Conservation (phyloP, 2,329 filamentous ascomycete species). For the Colletotrichum lindemuthianum region DNA sequence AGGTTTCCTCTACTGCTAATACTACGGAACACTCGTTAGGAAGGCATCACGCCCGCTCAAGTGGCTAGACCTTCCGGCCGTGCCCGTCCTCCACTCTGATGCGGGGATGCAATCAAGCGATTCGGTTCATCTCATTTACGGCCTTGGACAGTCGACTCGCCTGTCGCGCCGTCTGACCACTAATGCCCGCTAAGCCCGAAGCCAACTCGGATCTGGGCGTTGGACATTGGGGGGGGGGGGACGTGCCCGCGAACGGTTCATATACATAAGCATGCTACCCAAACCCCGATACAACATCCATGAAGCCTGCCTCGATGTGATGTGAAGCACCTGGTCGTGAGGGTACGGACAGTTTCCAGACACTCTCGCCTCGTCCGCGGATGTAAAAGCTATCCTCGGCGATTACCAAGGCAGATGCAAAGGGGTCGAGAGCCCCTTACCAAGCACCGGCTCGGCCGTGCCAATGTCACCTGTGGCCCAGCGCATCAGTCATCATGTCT, state of each 20-base stretch:
- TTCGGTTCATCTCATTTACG: constrained; percentile 33
- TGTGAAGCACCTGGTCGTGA: constrained; percentile 13
- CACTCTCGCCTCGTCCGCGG: background rate
- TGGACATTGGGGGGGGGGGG: constrained; percentile 12
- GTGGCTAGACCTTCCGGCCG: constrained; percentile 1
- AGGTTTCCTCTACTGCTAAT: constrained; percentile 11
- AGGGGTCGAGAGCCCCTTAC: constrained; percentile 69
- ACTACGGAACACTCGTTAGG: too few species aligned
- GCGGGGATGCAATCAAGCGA: constrained; percentile 29
- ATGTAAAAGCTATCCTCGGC: constrained; percentile 6
- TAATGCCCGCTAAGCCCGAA: constrained; percentile 20
- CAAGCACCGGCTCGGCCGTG: constrained; percentile 72
- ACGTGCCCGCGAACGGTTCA: constrained; percentile 7
- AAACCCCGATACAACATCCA: constrained; percentile 23
- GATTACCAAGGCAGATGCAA: constrained; percentile 73
- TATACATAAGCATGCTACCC: background rate
- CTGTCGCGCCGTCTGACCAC: constrained; percentile 18
- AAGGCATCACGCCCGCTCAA: background rate
- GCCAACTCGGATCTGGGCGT: background rate
- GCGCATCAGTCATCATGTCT: constrained; percentile 34
- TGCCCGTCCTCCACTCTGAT: constrained; percentile 14
- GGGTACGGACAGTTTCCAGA: constrained; percentile 3
- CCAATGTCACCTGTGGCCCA: constrained; percentile 68
- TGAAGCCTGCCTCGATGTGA: constrained; percentile 23
- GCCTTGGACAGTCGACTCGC: constrained; percentile 15